These are phyloP conservation scores for Spathaspora gorwiae DNA, from an alignment of 805 yeast genomes.

Conservation along the genomic window DNA sequence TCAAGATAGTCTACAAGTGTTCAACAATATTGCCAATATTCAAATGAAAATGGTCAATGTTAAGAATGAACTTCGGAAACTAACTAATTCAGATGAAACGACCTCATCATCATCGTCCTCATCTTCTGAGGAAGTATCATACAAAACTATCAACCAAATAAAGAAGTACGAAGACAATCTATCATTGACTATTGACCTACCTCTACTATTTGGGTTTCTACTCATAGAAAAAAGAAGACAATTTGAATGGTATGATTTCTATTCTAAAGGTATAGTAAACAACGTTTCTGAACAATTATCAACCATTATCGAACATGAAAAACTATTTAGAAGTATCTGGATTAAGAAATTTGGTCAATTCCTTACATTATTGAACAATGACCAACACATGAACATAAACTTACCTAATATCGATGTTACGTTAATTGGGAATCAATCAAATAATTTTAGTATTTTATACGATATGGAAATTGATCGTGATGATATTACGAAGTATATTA, in stretches of 20 bases:
- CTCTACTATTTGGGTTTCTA: conserved; percentile 67
- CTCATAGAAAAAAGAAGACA: conserved; percentile 59
- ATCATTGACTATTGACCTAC: conserved; percentile 56
- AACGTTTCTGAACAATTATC: conserved; percentile 57
- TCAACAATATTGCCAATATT: conserved; percentile 28
- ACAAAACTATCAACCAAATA: conserved; percentile 19
- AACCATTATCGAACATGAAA: conserved; percentile 53
- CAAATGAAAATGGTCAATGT: conserved; percentile 36
- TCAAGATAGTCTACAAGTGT: conserved; percentile 19
- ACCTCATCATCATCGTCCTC: neutral
- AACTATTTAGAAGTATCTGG: conserved; percentile 57
- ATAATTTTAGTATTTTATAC: conserved; percentile 29
- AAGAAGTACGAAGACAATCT: conserved; percentile 33
- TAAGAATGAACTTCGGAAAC: conserved; percentile 21
- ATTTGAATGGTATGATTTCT: conserved; percentile 49
- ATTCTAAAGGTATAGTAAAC: conserved; percentile 33
- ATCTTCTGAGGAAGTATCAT: conserved; percentile 7
- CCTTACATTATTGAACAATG: conserved; percentile 16
- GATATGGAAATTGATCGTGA: conserved; percentile 30
- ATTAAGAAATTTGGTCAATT: conserved; percentile 51
- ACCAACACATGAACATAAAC: neutral
- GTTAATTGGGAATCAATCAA: conserved; percentile 18
- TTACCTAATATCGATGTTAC: conserved; percentile 36
- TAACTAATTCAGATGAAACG: conserved; percentile 13
- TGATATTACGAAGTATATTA: conserved; percentile 28